phyloP scores from a whole-genome alignment of 129 eudicot genomes.

The Tanacetum coccineum region DNA sequence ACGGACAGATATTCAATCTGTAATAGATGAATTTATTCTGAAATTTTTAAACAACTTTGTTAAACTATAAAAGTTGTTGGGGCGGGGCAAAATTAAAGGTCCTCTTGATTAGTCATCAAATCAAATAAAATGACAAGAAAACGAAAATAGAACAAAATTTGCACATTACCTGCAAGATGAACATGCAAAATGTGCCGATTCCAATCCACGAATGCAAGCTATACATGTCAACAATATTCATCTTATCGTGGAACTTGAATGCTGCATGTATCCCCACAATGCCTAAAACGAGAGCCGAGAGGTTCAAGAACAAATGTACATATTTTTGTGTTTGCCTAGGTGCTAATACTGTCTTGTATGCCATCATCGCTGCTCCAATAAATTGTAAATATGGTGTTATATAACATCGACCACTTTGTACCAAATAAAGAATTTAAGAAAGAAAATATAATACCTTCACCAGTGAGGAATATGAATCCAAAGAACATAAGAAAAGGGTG shows the following conservation, averaged over 20 bases:
- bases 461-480: conserved; percentile 74
- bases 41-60: neutral
- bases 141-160: no score
- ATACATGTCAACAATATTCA: conserved; percentile 44
- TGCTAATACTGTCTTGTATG: conserved; percentile 73
- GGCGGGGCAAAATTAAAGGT: neutral
- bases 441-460: conserved; percentile 56
- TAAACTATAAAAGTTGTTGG: neutral
- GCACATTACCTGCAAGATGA: conserved; percentile 65
- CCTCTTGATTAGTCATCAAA: neutral
- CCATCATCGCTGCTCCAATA: conserved; percentile 75
- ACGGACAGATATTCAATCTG: no score
- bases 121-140: neutral
- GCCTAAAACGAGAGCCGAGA: conserved; percentile 66
- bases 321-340: conserved; percentile 42
- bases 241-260: conserved; percentile 69
- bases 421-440: conserved; percentile 4
- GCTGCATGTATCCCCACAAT: conserved; percentile 79
- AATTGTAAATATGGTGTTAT: neutral
- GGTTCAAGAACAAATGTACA: conserved; percentile 53
- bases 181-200: conserved; percentile 68
- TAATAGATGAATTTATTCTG: no score
- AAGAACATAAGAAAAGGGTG: conserved; percentile 94
- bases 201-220: conserved; percentile 98
- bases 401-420: neutral